A percentile compares a stretch with the other conserved stretches of the same genome.
Conservation (phyloP, 2,329 filamentous ascomycete species). For the Colletotrichum sp. region DNA sequence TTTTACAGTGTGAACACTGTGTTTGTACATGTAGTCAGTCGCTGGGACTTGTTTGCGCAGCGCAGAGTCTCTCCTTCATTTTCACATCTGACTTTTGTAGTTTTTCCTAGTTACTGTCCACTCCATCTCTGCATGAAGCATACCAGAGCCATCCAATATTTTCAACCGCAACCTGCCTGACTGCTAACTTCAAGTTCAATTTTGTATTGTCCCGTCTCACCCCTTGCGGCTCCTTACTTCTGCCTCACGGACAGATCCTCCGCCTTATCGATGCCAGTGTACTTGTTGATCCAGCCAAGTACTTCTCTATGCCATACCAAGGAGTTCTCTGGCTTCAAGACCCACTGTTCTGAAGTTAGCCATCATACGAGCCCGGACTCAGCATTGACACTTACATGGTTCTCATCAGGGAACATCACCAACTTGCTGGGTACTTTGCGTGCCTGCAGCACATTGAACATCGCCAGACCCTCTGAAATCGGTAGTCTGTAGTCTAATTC, state of each 20-base stretch:
- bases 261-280: slow-evolving; percentile 48
- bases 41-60: not conserved
- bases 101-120: not conserved
- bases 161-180: not conserved
- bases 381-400: slow-evolving; percentile 48
- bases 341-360: slow-evolving; percentile 61
- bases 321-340: slow-evolving; percentile 89
- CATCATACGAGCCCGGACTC: slow-evolving; percentile 19
- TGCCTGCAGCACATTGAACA: slow-evolving; percentile 85
- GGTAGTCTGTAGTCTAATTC: slow-evolving; percentile 89
- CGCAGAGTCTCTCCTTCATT: not conserved
- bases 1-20: not conserved
- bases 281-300: slow-evolving; percentile 76
- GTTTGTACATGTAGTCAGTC: not conserved
- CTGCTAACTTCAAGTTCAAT: not conserved
- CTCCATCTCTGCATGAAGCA: not conserved
- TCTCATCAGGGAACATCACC: slow-evolving; percentile 80
- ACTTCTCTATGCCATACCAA: slow-evolving; percentile 90
- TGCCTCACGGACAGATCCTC: slow-evolving; percentile 6
- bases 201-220: not conserved
- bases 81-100: not conserved
- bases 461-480: slow-evolving; percentile 81
- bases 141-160: not conserved
- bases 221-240: not conserved
- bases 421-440: slow-evolving; percentile 78